Evolutionary conservation across 176 grass and related monocot species (phyloP), one percentile per base, ranked within the genome.

Genomic region (Puccinellia tenuiflora): DNA sequence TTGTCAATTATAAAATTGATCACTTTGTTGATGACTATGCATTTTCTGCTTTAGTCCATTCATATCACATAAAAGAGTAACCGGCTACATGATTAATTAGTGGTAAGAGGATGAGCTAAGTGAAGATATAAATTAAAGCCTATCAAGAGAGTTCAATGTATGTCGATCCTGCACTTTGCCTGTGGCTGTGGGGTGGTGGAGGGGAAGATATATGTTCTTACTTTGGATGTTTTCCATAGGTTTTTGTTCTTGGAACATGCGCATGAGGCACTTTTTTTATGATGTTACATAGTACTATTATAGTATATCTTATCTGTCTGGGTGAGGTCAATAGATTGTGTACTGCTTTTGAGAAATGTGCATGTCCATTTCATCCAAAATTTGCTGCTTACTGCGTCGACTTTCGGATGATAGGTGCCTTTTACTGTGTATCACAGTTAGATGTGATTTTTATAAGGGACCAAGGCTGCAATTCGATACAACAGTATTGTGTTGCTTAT

Each of bases 1-100:
- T 92, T 90, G 68, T 81, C 79, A 77, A 83, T 72, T 86, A 88
- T 83, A 53, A 85, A 79, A 84, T 26, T 24, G 39, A 88, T 73
- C 51, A 20, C 86, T 86, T 75, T 12, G n/a, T 85, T 62, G 63
- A 79, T 66, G 46, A 81, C 31, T 45, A 86, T 70, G 51, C 7
- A 37, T 50, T 81, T 73, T 63, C 79, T 77, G 12, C 63, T 78
- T 65, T 83, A 88, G 78, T 42, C 65, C 73, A 48, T 83, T 82
- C 57, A 82, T 73, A 79, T 72, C 79, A 89, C 78, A 82, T 78
- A 81, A 80, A 66, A 60, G 78, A 40, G 31, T 33, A 33, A 56
- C 54, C 53, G 25, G 50, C 40, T 84, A 76, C 40, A 8, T 62
- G 68, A 80, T 59, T 87, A 62, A 84, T 59, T 87, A 76, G 85